Base-by-base conservation (phyloP, 805 yeast species). In the Komagataella kurtzmanii region DNA sequence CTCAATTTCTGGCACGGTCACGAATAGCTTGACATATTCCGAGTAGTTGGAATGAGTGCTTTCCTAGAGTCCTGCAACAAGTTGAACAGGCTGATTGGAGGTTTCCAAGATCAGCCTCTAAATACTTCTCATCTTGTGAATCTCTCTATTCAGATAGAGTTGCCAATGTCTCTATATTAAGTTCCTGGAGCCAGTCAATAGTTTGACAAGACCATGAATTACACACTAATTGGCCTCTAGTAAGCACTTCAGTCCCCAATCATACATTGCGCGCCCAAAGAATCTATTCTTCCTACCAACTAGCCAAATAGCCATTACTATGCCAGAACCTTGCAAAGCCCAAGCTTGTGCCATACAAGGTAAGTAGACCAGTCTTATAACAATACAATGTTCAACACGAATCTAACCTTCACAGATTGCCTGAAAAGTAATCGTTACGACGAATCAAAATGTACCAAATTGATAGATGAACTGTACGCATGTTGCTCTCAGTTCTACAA, bases 341-440 rank as follows among this genome's bases (percentile, higher is more conserved):
- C 75, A 83, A 56, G 96, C 96, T 2, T 88, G 96, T 67, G 81
- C 80, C 2, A 88, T 88, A 45, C 95, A 87, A 64, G 72, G 83
- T 78, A 62, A 23, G 79, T 68, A 43, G 8, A 1, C 17, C 7
- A 44, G 4, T 12, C 21, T 12, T 17, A 24, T n/a, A 18, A 23
- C 17, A 44, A 30, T 17, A 17, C 21, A n/a, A n/a, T 14, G n/a
- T 23, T 21, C 45, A 24, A 1, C 40, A n/a, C 24, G 23, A 45
- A 46, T 12, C 50, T 48, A 23, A 47, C 40, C 24, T 36, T 18
- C 24, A 57, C 52, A 74, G 85, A 83, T 57, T 89, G 97, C 61
- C 67, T 89, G 7, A 75, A 76, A 50, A 61, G 67, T 23, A 74
- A 75, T 56, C 74, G 77, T 45, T 89, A 80, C 66, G 74, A 86